Evolutionary conservation across 2,329 filamentous ascomycete genomes (phyloP), one percentile per base, ranked within the genome.

Genomic region (Nothopassalora personata): DNA sequence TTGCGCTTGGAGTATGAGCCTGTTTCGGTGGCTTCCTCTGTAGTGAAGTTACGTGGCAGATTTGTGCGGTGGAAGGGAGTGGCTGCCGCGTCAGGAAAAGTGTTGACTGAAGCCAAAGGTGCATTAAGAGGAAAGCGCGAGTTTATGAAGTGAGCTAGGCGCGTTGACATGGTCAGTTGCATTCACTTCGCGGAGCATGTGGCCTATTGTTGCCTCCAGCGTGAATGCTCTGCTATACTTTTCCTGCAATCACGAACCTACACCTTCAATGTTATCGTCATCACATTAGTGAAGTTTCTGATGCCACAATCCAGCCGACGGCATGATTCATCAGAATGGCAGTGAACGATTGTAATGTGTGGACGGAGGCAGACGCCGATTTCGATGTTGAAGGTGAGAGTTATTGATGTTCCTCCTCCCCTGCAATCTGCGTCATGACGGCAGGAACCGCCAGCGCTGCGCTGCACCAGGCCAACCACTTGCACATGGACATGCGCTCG

Each of bases 361-460:
- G 54, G 54, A 23, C 4, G 5, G 47, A 50, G 34, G 23, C 45
- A 36, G 48, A 46, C 31, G 28, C 28, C 8, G 34, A 33, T 2
- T 8, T 19, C 13, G 36, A 28, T 18, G 36, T 34, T 27, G n/a
- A 53, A 46, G 47, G 49, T 6, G 28, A 49, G 53, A 10, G 9
- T 39, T 54, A 23, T 23, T 23, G 2, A 23, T 23, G 23, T 23
- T 23, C 23, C 23, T 31, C 39, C 31, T 18, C 39, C 52, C 28
- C 34, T 45, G 28, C 9, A 34, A 19, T 39, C 52, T 54, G 52
- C 52, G 52, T 55, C 53, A 55, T 55, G 53, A 23, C 39, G 53
- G 53, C 18, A 55, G 53, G 53, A 48, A 48, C 53, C 53, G 39
- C 39, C 13, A 23, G 23, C 23, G 23, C 23, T 23, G 23, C 23